Percentiles rank a stretch among this genome's conserved stretches.
phyloP scores from a whole-genome alignment of 331 rosid species.

The Quercus phellos region DNA sequence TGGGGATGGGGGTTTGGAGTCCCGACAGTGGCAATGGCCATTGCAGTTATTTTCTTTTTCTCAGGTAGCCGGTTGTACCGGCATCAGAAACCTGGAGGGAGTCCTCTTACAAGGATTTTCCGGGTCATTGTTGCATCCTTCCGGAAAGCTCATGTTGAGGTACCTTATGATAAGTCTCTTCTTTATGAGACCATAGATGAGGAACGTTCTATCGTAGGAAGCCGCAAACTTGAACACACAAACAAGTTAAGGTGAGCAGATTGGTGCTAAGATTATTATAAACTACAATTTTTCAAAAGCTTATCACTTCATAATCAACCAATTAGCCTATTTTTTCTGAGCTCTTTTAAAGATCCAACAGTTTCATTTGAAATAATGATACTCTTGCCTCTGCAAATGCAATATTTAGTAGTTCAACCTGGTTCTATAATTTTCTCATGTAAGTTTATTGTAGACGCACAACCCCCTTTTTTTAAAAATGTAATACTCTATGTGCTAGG shows the following conservation, averaged over 20 bases:
- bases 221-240: constrained; percentile 75
- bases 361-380: background rate
- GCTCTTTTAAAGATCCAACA: background rate
- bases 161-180: constrained; percentile 54
- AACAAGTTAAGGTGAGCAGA: constrained; percentile 38
- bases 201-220: constrained; percentile 64
- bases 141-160: constrained; percentile 37
- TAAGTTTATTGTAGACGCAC: too few relatives aligned
- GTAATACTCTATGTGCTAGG: too few relatives aligned
- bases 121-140: constrained; percentile 68
- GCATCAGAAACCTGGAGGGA: constrained; percentile 64
- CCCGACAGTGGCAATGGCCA: constrained; percentile 65
- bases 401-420: too few relatives aligned
- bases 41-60: constrained; percentile 55
- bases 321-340: background rate
- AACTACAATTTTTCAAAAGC: background rate
- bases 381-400: background rate
- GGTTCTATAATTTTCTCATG: too few relatives aligned
- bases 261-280: background rate
- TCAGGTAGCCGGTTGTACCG: constrained; percentile 48
- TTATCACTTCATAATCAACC: background rate
- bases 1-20: constrained; percentile 88
- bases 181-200: constrained; percentile 58
- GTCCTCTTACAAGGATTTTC: constrained; percentile 67
- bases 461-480: too few relatives aligned